Percentiles rank a stretch among this genome's conserved stretches.
These are phyloP conservation scores for Heracleum sosnowskyi DNA, from an alignment of 129 eudicot species.

Conservation along the genomic window DNA sequence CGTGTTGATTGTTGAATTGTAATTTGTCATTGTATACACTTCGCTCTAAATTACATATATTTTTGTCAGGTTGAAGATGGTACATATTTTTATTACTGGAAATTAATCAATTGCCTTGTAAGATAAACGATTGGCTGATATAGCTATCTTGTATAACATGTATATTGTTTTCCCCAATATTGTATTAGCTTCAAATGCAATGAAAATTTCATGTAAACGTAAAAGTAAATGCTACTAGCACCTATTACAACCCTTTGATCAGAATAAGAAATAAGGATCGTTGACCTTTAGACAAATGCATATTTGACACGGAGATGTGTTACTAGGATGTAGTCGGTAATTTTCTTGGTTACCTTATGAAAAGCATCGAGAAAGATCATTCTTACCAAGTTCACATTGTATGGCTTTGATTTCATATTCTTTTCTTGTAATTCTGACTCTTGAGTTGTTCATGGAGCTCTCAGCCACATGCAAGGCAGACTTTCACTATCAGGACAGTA, in stretches of 20 bases:
- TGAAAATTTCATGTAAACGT: neutral
- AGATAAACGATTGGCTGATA: neutral
- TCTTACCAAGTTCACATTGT: constrained; percentile 6
- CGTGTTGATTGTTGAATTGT: neutral
- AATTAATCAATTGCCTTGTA: neutral
- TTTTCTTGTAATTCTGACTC: constrained; percentile 20
- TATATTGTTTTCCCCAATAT: neutral
- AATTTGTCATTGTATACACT: neutral
- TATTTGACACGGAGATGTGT: neutral
- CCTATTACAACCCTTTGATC: neutral
- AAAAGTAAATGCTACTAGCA: neutral
- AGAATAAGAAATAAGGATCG: neutral
- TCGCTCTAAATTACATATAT: neutral
- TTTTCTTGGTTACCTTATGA: neutral
- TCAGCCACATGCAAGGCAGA: constrained; percentile 71
- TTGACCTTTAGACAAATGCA: neutral
- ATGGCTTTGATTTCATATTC: neutral
- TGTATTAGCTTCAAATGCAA: neutral
- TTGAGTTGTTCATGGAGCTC: constrained; percentile 43
- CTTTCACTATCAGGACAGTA: constrained; percentile 81
- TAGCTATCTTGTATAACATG: neutral
- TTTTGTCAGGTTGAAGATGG: neutral
- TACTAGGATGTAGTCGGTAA: neutral
- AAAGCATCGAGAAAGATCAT: neutral
- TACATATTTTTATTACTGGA: neutral